phyloP scores from a whole-genome alignment of 768 basidiomycete genomes.

The Terana coerulea region DNA sequence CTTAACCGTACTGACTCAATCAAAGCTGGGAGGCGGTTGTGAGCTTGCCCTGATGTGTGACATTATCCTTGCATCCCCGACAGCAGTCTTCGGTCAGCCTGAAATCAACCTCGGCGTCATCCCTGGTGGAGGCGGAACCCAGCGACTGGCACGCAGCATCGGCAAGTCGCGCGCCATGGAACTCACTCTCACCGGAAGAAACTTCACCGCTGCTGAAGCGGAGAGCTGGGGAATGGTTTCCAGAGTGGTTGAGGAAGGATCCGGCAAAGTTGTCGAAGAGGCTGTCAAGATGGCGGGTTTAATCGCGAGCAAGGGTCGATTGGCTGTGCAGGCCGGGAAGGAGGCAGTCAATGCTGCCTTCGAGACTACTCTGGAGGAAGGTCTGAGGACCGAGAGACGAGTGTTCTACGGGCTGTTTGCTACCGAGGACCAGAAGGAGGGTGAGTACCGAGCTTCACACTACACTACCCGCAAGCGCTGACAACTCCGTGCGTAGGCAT shows the following conservation, averaged over 20 bases:
- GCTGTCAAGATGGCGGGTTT: conserved; percentile 75
- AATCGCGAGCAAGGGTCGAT: conserved; percentile 78
- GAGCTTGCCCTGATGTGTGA: conserved; percentile 97
- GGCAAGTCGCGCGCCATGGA: conserved; percentile 97
- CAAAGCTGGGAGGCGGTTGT: conserved; percentile 92
- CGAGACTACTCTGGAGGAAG: conserved; percentile 78
- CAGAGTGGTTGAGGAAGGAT: conserved; percentile 70
- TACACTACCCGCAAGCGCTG: conserved; percentile 1
- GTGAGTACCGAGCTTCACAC: conserved; percentile 38
- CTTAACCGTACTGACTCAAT: not conserved
- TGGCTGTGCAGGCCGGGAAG: conserved; percentile 85
- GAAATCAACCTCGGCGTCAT: conserved; percentile 96
- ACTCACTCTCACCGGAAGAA: conserved; percentile 84
- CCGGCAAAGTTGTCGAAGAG: conserved; percentile 80
- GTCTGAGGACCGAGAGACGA: conserved; percentile 81
- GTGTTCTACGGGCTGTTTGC: conserved; percentile 92
- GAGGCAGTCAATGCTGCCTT: conserved; percentile 93
- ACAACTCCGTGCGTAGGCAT: conserved; percentile 58
- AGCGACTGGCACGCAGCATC: conserved; percentile 79
- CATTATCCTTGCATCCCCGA: conserved; percentile 88
- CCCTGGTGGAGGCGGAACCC: conserved; percentile 92
- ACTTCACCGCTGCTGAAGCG: conserved; percentile 77
- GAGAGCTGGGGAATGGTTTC: conserved; percentile 85
- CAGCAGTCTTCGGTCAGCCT: conserved; percentile 91
- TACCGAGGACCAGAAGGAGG: conserved; percentile 94